Base-by-base conservation (phyloP, 441 rosid species). In the Adansonia rubrostipa region DNA sequence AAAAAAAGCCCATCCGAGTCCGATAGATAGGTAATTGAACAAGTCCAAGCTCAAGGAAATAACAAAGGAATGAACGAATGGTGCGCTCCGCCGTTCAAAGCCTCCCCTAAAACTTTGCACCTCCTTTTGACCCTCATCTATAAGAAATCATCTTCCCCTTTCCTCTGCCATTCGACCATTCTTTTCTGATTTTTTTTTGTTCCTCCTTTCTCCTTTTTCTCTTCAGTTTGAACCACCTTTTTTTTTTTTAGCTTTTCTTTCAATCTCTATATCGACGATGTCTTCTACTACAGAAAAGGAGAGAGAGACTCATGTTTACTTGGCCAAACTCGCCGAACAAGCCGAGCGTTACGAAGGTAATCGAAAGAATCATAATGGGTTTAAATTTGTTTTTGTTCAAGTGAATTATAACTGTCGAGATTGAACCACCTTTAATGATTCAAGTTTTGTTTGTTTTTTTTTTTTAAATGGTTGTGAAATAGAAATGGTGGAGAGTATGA, bases 401-500 rank as follows among this genome's bases (percentile, higher is more conserved):
- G 36, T 1, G 36, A 33, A 33, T 33, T 33, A 33, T 33, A 33
- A 33, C 36, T 33, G 36, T 53, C n/a, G 57, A 28, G 42, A 11
- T 24, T 62, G 42, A 24, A 62, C 3, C 15, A 28, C 0, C 13
- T 2, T 7, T 17, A 19, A 57, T 19, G 4, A 17, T 57, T 57
- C 4, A 62, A 62, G 17, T 13, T 13, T 28, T 42, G 14, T 13
- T 13, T 1, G 28, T 62, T 51, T 10, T 13, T 51, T 5, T 14
- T 42, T 9, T 24, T 44, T 75, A 28, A 33, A 33, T 48, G n/a
- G 40, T 28, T 53, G 11, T 61, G 7, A 28, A 68, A 56, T 89
- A 96, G 99, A 96, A 87, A 96, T 96, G 99, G 97, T 96, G 5
- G 99, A 96, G 83, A 75, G 93, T 86, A 96, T 94, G 98, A 93